Base-by-base conservation (phyloP, 1,284 basidiomycete species). In the Trichosporon faecale region DNA sequence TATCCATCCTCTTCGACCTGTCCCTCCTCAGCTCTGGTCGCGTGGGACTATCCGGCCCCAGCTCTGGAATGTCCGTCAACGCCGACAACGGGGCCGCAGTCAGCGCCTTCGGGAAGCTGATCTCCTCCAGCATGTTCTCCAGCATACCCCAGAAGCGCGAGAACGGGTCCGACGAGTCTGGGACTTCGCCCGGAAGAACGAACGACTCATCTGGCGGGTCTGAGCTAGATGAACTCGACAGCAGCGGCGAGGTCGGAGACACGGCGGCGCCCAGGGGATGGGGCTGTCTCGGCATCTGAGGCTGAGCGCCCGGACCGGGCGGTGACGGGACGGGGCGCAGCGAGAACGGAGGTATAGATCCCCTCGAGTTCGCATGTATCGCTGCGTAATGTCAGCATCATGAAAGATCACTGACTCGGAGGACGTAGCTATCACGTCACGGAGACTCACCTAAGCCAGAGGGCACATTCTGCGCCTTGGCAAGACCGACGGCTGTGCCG, bases 141-240 rank as follows among this genome's bases (percentile, higher is more conserved):
- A 84, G 71, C 73, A 80, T 80, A 8, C 79, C 81, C 84, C 84
- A 85, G 72, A 85, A 85, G n/a, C 81, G 69, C 1, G 73, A 75
- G 71, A 84, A 85, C 4, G 82, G 82, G 68, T 85, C 83, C 1
- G 77, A 66, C 0, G 78, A 76, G 44, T 82, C 80, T 2, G 81
- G 78, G 1, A 73, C 64, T 4, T 73, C 73, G 1, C 78, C 79
- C 1, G 79, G 76, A 46, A 80, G 70, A 21, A 80, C 66, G 63
- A 75, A 82, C 1, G 76, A 78, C 67, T 80, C 80, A 21, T 72
- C 73, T 44, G 75, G 75, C 0, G 75, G 68, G 9, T 76, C 76
- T 0, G 75, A 76, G 11, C 78, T 79, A 0, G 80, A 81, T 0
- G 75, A 76, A n/a, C 77, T 79, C 0, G 79, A 81, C 66, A 77